phyloP scores from a whole-genome alignment of 2,329 filamentous ascomycete genomes.

The Stachybotrys chlorohalonatus region DNA sequence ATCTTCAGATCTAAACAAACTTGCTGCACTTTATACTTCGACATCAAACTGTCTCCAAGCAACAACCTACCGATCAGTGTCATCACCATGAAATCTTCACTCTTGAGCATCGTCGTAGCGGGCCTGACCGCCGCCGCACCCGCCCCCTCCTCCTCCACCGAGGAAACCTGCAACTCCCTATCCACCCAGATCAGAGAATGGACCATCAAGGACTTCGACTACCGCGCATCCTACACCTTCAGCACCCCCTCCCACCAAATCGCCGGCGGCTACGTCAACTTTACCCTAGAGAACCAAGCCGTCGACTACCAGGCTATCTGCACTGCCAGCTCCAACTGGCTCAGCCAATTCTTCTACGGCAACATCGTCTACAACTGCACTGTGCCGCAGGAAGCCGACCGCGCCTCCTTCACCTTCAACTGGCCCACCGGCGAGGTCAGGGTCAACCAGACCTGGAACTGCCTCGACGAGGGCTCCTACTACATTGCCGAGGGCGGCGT shows the following conservation, averaged over 20 bases:
- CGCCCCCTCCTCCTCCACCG: conserved; percentile 1
- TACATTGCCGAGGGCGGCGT: conserved; percentile 18
- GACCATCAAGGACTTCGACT: conserved; percentile 35
- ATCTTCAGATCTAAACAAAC: no score
- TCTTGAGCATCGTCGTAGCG: conserved; percentile 12
- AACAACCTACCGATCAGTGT: neutral
- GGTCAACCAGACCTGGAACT: conserved; percentile 41
- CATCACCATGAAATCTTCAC: conserved; percentile 4
- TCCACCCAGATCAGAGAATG: conserved; percentile 19
- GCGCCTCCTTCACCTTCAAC: conserved; percentile 33
- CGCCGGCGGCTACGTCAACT: conserved; percentile 35
- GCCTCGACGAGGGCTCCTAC: conserved; percentile 26
- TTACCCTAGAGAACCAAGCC: conserved; percentile 39
- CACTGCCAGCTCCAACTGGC: conserved; percentile 29
- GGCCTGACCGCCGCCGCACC: conserved; percentile 9
- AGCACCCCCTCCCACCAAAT: conserved; percentile 42
- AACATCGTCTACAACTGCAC: conserved; percentile 33
- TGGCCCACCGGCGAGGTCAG: conserved; percentile 23
- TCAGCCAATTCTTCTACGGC: conserved; percentile 42
- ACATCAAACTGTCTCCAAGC: no score
- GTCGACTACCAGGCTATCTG: conserved; percentile 28
- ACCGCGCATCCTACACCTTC: conserved; percentile 39
- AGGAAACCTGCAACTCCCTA: conserved; percentile 23
- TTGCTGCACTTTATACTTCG: no score
- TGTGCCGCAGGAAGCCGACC: conserved; percentile 14